A percentile compares a stretch with the other conserved stretches of the same genome.
phyloP scores from a whole-genome alignment of 352 stramenopile species.

The Pythium coloratum region DNA sequence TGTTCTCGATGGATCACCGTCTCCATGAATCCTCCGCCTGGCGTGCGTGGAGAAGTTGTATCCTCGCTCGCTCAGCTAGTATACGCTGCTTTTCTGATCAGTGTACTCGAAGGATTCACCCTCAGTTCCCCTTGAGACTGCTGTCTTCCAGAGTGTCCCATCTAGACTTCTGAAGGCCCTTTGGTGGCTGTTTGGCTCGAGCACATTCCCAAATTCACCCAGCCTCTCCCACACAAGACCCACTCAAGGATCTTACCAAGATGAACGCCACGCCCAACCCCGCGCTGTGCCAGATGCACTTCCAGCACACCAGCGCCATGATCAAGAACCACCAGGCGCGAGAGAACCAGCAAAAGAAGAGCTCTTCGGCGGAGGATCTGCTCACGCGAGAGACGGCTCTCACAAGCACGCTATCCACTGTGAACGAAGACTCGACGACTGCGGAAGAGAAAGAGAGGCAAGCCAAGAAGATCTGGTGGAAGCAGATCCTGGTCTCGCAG shows the following conservation, averaged over 20 bases:
- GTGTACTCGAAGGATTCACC: not conserved
- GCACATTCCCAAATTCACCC: not conserved
- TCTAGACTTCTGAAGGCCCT: too few species aligned
- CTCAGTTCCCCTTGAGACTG: too few species aligned
- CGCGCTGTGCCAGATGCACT: not conserved
- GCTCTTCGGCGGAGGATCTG: not conserved
- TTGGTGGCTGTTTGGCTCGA: not conserved
- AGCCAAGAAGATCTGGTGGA: conserved; percentile 11
- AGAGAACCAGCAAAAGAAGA: not conserved
- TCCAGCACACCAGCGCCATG: not conserved
- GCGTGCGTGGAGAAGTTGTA: too few species aligned
- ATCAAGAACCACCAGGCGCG: not conserved
- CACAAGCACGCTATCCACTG: not conserved
- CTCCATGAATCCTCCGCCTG: not conserved
- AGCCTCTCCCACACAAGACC: not conserved
- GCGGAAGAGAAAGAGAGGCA: not conserved
- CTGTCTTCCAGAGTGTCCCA: too few species aligned
- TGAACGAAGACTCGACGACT: not conserved
- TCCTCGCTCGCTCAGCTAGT: too few species aligned
- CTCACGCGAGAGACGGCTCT: conserved; percentile 1
- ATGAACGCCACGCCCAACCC: not conserved
- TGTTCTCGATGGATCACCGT: not conserved
- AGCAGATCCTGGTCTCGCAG: conserved; percentile 14
- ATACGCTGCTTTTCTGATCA: not conserved
- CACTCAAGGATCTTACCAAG: not conserved